Conservation (phyloP, 441 rosid species). For the Capsella rubella region DNA sequence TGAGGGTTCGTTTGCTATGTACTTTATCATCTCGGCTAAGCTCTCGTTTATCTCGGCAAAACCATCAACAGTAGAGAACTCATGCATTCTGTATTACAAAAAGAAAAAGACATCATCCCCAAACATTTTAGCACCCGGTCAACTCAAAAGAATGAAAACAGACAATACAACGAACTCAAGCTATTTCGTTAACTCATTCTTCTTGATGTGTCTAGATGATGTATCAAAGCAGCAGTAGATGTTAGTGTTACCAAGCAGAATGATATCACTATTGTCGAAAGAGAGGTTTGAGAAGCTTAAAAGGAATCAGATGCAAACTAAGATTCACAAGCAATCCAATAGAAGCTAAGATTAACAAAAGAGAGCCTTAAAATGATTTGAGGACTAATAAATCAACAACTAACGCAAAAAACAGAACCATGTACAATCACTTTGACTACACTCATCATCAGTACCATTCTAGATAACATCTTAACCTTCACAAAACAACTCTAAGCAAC, state of each 20-base stretch:
- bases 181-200: not conserved
- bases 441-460: not conserved
- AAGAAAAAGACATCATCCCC: conserved; percentile 32
- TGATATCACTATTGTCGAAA: conserved; percentile 9
- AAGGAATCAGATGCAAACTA: conserved; percentile 10
- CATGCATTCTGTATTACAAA: conserved; percentile 70
- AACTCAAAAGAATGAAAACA: conserved; percentile 15
- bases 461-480: conserved; percentile 1
- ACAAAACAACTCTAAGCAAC: not conserved
- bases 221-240: not conserved
- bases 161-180: not conserved
- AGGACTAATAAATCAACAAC: conserved; percentile 3
- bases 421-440: not conserved
- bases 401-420: not conserved
- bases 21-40: conserved; percentile 91
- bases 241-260: not conserved
- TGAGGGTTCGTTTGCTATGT: conserved; percentile 92
- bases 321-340: conserved; percentile 16
- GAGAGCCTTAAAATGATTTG: not conserved
- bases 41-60: conserved; percentile 89
- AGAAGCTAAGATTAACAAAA: conserved; percentile 7
- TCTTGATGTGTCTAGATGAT: not conserved
- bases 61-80: conserved; percentile 91
- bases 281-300: conserved; percentile 3
- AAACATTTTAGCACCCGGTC: conserved; percentile 46